A percentile compares a stretch with the other conserved stretches of the same genome.
phyloP scores from a whole-genome alignment of 371 early-diverging fungal species.

The Conidiobolus incongruus region DNA sequence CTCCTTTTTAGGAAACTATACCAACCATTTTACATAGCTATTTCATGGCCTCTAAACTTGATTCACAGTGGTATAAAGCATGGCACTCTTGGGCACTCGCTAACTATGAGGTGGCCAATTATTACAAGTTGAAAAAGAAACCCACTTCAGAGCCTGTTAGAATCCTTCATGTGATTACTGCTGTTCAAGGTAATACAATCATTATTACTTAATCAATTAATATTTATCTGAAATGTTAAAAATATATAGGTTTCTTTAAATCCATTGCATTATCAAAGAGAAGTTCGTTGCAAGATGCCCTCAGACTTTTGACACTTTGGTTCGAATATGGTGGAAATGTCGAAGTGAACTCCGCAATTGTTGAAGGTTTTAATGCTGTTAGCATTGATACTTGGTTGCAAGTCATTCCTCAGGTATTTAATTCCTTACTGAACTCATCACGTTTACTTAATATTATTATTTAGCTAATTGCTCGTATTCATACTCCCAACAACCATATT shows the following conservation, averaged over 20 bases:
- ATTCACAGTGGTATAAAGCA: slow-evolving; percentile 91
- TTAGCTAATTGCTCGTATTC: slow-evolving; percentile 80
- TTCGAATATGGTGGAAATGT: slow-evolving; percentile 83
- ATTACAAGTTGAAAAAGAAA: slow-evolving; percentile 25
- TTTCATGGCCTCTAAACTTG: slow-evolving; percentile 71
- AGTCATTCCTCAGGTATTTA: slow-evolving; percentile 95
- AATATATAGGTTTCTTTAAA: slow-evolving; percentile 86
- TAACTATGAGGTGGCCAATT: slow-evolving; percentile 75
- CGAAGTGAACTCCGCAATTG: slow-evolving; percentile 70
- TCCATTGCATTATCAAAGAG: slow-evolving; percentile 82
- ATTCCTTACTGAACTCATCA: too few relatives aligned
- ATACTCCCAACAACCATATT: slow-evolving; percentile 59
- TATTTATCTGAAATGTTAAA: too few relatives aligned
- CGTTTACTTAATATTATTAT: too few relatives aligned
- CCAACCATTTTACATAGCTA: slow-evolving; percentile 66
- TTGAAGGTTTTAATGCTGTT: slow-evolving; percentile 69
- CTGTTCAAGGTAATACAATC: too few relatives aligned
- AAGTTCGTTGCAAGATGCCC: slow-evolving; percentile 86
- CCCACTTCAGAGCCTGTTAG: slow-evolving; percentile 6
- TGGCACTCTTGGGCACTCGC: slow-evolving; percentile 97
- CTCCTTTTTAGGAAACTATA: slow-evolving; percentile 26
- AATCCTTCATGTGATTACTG: slow-evolving; percentile 12
- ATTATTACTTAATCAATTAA: too few relatives aligned
- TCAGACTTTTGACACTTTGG: slow-evolving; percentile 86
- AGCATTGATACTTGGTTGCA: slow-evolving; percentile 93